Evolutionary conservation across 257 asterid genomes (phyloP), one percentile per base, ranked within the genome.

Genomic region (Ophiorrhiza pumila): DNA sequence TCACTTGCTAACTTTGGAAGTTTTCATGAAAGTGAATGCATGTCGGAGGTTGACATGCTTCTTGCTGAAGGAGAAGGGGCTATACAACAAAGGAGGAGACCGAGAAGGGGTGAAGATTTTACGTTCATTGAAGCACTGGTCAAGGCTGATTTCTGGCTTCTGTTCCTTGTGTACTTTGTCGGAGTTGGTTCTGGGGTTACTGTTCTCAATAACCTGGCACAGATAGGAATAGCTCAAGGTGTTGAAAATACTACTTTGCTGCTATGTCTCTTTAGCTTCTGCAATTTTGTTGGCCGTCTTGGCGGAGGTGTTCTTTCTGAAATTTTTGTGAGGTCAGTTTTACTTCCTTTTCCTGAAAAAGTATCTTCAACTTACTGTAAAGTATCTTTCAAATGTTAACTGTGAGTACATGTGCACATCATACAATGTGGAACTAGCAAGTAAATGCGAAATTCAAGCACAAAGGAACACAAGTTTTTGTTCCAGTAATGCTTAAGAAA

Each of bases 161-260:
- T 90, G 7, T 88, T 87, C 77, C 69, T 85, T 68, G 92, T 88
- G 47, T 84, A 84, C 74, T 88, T 90, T 79, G 81, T 85, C 25
- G 95, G 96, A 22, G 92, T 88, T 63, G 95, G 92, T 41, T 81
- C 95, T 18, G 91, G 95, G 35, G 92, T 90, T 57, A 88, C 95
- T 9, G 95, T 90, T 47, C 85, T 90, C 71, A 90, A 90, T 81
- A 90, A 90, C 81, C 79, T 90, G 71, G 95, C 96, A 7, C 93
- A 90, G 50, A 85, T 90, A 5, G 93, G 95, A 56, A 80, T 84
- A 59, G 91, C 93, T 71, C 89, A 82, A 69, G 64, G 83, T 68
- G 78, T 84, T 82, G 69, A 81, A 0, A 84, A 87, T 74, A 88
- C 95, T 0, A 88, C 81, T 69, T 34, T 90, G 73, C 80, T 90